Conservation (phyloP, 768 basidiomycete genomes). For the Pseudohyphozyma bogoriensis region DNA sequence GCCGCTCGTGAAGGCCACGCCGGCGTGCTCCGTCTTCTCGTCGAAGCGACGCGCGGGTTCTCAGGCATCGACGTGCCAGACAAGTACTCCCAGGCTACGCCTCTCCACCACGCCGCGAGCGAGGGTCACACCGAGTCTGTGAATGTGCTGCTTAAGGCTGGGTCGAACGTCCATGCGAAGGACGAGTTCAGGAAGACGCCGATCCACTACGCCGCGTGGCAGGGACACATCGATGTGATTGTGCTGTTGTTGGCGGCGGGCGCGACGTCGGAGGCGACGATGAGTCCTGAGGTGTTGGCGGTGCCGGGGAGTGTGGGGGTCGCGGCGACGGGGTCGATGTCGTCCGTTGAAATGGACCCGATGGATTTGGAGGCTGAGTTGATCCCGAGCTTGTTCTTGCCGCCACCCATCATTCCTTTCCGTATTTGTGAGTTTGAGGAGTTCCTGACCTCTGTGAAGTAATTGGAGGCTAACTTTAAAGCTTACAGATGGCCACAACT, state of each 20-base stretch:
- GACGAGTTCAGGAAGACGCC: slow-evolving; percentile 81
- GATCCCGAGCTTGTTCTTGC: slow-evolving; percentile 88
- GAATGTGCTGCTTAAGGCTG: slow-evolving; percentile 64
- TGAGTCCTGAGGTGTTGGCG: not conserved
- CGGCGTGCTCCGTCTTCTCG: slow-evolving; percentile 67
- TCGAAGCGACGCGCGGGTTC: slow-evolving; percentile 47
- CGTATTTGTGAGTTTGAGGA: slow-evolving; percentile 50
- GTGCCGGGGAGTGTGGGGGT: not conserved
- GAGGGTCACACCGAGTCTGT: slow-evolving; percentile 70
- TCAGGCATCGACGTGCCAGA: slow-evolving; percentile 75
- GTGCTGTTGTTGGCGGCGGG: slow-evolving; percentile 48
- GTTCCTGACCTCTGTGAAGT: no score
- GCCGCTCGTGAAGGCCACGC: slow-evolving; percentile 86
- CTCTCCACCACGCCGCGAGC: slow-evolving; percentile 85
- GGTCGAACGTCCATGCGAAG: slow-evolving; percentile 58
- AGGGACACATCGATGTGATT: slow-evolving; percentile 67
- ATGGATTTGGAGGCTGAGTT: slow-evolving; percentile 63
- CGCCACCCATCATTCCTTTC: slow-evolving; percentile 96
- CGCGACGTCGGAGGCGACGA: slow-evolving; percentile 5
- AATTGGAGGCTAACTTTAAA: no score
- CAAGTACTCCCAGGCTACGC: slow-evolving; percentile 98
- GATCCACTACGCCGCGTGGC: slow-evolving; percentile 94
- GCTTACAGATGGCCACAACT: slow-evolving; percentile 80
- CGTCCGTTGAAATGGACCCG: slow-evolving; percentile 43
- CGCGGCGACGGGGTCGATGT: slow-evolving; percentile 20